Conservation (phyloP, 1,284 basidiomycete genomes). For the Tilletia setariae region DNA sequence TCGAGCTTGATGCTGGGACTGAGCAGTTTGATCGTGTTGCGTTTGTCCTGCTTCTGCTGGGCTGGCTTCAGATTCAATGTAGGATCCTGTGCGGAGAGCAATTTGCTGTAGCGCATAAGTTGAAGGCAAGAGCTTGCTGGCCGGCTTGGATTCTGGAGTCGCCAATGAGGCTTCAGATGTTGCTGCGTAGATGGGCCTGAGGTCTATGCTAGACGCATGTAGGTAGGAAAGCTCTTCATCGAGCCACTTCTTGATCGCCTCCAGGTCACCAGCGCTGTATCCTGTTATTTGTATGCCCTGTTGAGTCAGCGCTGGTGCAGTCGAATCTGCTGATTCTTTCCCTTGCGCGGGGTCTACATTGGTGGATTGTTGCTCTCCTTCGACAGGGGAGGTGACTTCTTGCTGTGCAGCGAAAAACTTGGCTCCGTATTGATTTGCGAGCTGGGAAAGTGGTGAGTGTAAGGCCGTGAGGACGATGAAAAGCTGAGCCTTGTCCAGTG, state of each 20-base stretch:
- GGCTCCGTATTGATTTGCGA: not conserved
- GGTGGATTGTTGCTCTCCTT: too few species aligned
- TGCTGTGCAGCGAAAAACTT: not conserved
- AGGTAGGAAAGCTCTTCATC: not conserved
- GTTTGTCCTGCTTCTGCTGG: too few species aligned
- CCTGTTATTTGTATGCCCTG: not conserved
- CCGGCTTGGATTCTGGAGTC: too few species aligned
- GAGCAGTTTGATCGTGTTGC: too few species aligned
- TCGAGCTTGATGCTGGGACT: too few species aligned
- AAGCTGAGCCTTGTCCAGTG: slow-evolving; percentile 3
- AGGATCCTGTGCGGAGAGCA: not conserved
- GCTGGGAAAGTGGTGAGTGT: not conserved
- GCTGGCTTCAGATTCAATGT: not conserved
- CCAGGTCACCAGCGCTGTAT: not conserved
- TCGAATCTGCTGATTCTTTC: not conserved
- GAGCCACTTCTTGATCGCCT: not conserved
- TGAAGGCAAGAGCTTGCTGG: too few species aligned
- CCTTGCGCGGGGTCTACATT: too few species aligned
- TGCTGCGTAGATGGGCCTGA: slow-evolving; percentile 3
- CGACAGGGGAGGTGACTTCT: not conserved
- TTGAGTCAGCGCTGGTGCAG: not conserved
- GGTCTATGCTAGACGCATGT: not conserved
- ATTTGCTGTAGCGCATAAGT: not conserved
- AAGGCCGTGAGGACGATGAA: not conserved
- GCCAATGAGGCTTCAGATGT: not conserved